These are phyloP conservation scores for Salix caprea DNA, from an alignment of 345 rosid genomes.

Conservation along the genomic window DNA sequence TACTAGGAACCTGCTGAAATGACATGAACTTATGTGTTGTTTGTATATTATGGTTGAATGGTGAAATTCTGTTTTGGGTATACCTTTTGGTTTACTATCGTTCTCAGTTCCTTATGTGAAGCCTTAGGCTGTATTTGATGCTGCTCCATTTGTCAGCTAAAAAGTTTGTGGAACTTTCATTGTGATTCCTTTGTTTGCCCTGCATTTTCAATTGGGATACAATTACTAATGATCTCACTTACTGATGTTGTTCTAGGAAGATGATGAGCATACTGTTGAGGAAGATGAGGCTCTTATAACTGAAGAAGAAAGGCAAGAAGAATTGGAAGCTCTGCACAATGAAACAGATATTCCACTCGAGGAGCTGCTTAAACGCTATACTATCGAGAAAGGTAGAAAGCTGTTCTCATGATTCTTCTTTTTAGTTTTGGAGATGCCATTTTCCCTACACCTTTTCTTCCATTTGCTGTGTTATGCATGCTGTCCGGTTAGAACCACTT, in stretches of 20 bases:
- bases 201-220: background rate
- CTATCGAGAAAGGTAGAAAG: conserved; percentile 43
- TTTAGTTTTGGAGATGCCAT: background rate
- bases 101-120: background rate
- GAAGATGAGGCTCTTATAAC: conserved; percentile 90
- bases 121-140: background rate
- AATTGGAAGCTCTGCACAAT: conserved; percentile 73
- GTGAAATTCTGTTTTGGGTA: background rate
- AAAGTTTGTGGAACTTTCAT: background rate
- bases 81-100: background rate
- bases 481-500: background rate
- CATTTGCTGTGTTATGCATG: background rate
- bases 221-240: background rate
- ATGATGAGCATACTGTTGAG: conserved; percentile 89
- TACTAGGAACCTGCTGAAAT: background rate
- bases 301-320: conserved; percentile 81
- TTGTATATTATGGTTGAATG: background rate
- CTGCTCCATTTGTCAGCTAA: background rate
- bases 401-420: background rate
- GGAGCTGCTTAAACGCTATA: conserved; percentile 73
- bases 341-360: conserved; percentile 85
- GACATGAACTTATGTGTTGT: background rate
- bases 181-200: background rate
- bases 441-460: background rate
- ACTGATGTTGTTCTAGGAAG: conserved; percentile 72